Evolutionary conservation across 2,329 filamentous ascomycete genomes (phyloP), one percentile per base, ranked within the genome.

Genomic region (Leptographium galeiforme): DNA sequence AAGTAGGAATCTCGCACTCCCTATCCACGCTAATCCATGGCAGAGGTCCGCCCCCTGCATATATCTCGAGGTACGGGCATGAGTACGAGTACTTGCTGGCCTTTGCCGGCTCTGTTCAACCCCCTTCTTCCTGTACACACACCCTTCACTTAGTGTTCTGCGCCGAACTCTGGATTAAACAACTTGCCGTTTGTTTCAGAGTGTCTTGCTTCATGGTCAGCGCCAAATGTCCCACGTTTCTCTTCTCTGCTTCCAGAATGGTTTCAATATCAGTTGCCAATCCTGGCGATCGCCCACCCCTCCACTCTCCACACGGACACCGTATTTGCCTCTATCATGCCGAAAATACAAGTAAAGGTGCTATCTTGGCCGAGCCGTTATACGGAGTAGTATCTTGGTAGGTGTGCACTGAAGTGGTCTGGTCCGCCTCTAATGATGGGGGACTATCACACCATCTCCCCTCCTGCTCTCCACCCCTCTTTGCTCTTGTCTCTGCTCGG

Each of bases 401-500:
- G 25, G 25, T 11, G 18, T 44, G 41, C 19, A 19, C 40, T n/a
- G 40, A 18, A 19, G 41, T 44, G 41, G 43, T 32, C 32, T 39
- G 38, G 48, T 50, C 18, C 12, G 36, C 18, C 32, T 48, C 32
- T 18, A 39, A 50, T 7, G 11, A 49, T 39, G 36, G 33, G 30
- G 25, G 5, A 33, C 43, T 36, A 51, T 54, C 53, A 54, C 53
- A 54, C 53, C 53, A 54, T 54, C 49, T 54, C 49, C 38, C 40
- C 30, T 49, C 36, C 16, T 33, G 32, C 8, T 43, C 33, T 36
- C 48, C 48, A 50, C 48, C 12, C 19, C 49, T n/a, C 32, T 25
- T 40, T 36, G 34, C 38, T 30, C 33, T 39, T 30, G 44, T 46
- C 33, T 34, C 33, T 51, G 12, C 16, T 44, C 8, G 11, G 6